Base-by-base conservation (phyloP, 768 basidiomycete species). In the Tremella fuciformis region DNA sequence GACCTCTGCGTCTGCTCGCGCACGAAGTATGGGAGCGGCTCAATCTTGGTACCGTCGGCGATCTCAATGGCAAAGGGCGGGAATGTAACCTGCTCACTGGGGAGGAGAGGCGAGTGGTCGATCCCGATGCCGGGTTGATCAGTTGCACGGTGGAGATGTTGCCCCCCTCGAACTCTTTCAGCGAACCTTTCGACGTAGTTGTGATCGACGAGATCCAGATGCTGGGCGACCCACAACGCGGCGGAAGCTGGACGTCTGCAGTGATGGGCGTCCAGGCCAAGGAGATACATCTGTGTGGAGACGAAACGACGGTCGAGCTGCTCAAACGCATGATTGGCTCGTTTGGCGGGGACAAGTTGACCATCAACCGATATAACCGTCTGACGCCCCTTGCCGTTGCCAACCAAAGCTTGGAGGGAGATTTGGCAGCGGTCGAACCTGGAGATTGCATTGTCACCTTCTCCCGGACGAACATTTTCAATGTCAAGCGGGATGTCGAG, bases 141-240 rank as follows among this genome's bases (percentile, higher is more conserved):
- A 86, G 86, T 71, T 91, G 89, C 74, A 99, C 96, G 1, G 87
- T 97, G 65, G 96, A 99, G 81, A 99, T 98, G 93, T 75, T 88
- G 34, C 79, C 81, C 4, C 63, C 79, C 9, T 39, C 38, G 1
- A 49, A 54, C 16, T 1, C 46, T 0, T 41, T 50, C 6, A 60
- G 63, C 1, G 62, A 49, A 16, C 59, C 59, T 18, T 66, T 76
- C 48, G 90, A 94, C 52, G 91, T 98, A 21, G 92, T 86, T 0
- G 92, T 99, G 47, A 81, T 99, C 46, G 96, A 97, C 75, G 94
- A 98, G 79, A 97, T 99, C 49, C 96, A 98, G 79, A 88, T 98
- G 88, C 84, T 98, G 16, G 83, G 83, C 0, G 91, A 97, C 74
- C 76, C 80, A 0, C 79, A 84, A 2, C 85, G 96, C 15, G 94